phyloP scores from a whole-genome alignment of 768 basidiomycete species.

The Dacryopinax primogenitus region DNA sequence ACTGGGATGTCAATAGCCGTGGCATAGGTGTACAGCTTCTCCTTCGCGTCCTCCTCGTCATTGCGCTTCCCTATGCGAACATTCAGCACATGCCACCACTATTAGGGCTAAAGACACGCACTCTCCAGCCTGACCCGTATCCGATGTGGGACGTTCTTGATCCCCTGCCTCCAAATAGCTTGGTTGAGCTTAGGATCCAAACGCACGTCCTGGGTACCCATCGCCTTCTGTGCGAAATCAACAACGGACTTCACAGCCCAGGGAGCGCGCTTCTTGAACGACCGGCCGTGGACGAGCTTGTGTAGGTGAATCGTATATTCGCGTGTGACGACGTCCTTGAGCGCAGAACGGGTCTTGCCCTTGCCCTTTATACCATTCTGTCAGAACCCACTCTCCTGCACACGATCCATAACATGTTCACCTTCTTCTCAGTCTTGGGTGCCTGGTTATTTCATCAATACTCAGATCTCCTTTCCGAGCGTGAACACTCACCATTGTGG shows the following conservation, averaged over 20 bases:
- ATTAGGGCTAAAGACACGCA: slow-evolving; percentile 31
- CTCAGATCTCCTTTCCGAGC: background rate
- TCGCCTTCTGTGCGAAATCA: slow-evolving; percentile 80
- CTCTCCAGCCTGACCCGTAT: slow-evolving; percentile 89
- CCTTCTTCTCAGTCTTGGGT: slow-evolving; percentile 8
- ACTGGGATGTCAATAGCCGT: slow-evolving; percentile 53
- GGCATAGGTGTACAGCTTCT: slow-evolving; percentile 91
- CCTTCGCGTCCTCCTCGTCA: slow-evolving; percentile 97
- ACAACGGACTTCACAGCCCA: slow-evolving; percentile 91
- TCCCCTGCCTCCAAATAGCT: slow-evolving; percentile 83
- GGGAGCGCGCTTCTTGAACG: slow-evolving; percentile 97
- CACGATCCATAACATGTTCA: background rate
- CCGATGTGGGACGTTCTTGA: slow-evolving; percentile 87
- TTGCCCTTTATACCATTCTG: slow-evolving; percentile 15
- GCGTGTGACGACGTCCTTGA: slow-evolving; percentile 94
- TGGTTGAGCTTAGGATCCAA: slow-evolving; percentile 88
- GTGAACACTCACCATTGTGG: background rate
- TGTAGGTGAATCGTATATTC: slow-evolving; percentile 98
- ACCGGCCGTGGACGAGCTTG: slow-evolving; percentile 82
- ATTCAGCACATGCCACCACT: background rate
- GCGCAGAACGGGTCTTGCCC: slow-evolving; percentile 83
- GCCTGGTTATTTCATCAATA: background rate
- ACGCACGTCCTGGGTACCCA: slow-evolving; percentile 92
- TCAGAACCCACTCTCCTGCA: background rate
- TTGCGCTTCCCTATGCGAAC: slow-evolving; percentile 72